A percentile compares a stretch with the other conserved stretches of the same genome.
phyloP scores from a whole-genome alignment of 495 filamentous ascomycete species.

The Bacidia rubella region DNA sequence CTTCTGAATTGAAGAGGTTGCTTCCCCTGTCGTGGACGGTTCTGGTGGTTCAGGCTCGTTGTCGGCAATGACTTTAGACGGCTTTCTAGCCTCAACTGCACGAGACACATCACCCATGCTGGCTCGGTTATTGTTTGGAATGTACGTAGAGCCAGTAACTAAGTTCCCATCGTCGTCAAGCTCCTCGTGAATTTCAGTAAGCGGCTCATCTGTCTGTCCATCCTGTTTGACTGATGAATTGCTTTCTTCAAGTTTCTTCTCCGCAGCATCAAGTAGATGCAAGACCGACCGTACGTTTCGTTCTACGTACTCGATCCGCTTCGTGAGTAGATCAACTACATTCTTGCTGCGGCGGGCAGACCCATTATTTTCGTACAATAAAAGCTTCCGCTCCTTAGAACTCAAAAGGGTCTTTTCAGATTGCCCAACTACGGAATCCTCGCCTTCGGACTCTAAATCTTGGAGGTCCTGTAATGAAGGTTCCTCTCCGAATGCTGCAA shows the following conservation, averaged over 20 bases:
- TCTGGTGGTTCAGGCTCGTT: not conserved
- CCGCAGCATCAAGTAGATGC: constrained; percentile 38
- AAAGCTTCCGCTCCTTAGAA: constrained; percentile 48
- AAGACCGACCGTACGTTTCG: constrained; percentile 50
- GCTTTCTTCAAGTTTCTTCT: constrained; percentile 50
- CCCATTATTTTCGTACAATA: constrained; percentile 43
- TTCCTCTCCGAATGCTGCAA: constrained; percentile 40
- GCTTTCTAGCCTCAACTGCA: not conserved
- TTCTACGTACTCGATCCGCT: constrained; percentile 76
- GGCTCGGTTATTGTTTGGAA: constrained; percentile 46
- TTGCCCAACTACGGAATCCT: constrained; percentile 19
- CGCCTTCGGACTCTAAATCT: constrained; percentile 25
- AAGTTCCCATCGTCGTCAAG: constrained; percentile 87
- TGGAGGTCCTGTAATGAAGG: constrained; percentile 35
- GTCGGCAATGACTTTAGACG: not conserved
- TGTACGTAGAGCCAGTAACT: constrained; percentile 45
- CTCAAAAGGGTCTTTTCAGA: constrained; percentile 42
- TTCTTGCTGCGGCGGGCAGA: constrained; percentile 35
- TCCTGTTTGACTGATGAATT: constrained; percentile 25
- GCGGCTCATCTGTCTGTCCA: constrained; percentile 47
- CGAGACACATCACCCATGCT: too few relatives aligned
- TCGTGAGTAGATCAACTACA: constrained; percentile 55
- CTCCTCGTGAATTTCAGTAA: constrained; percentile 82
- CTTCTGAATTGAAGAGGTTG: not conserved
- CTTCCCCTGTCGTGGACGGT: not conserved